These are phyloP conservation scores for Penicillium sclerotiorum DNA, from an alignment of 2,329 filamentous ascomycete genomes.

Conservation along the genomic window DNA sequence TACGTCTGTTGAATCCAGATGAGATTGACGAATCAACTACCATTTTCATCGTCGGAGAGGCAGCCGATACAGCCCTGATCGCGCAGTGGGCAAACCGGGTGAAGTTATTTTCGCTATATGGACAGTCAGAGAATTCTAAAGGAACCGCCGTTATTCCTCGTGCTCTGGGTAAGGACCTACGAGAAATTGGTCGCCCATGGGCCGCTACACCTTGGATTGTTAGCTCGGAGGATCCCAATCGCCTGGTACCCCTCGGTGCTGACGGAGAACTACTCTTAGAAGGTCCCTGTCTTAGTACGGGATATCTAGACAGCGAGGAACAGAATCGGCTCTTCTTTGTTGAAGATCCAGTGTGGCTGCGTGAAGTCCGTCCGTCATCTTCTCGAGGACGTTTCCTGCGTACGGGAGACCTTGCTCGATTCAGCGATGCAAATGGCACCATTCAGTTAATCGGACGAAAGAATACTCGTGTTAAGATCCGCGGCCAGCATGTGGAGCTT, in stretches of 20 bases:
- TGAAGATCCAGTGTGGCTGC: slow-evolving; percentile 11
- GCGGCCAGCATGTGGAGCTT: slow-evolving; percentile 63
- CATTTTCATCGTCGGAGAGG: no score
- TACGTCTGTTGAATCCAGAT: slow-evolving; percentile 7
- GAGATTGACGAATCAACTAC: slow-evolving; percentile 28
- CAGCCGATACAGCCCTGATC: no score
- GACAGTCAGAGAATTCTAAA: background rate
- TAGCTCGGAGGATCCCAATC: slow-evolving; percentile 29
- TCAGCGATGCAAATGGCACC: slow-evolving; percentile 32
- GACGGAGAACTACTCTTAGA: slow-evolving; percentile 35
- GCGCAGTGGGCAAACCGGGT: no score
- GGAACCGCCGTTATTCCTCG: background rate
- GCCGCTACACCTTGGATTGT: slow-evolving; percentile 16
- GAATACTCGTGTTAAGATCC: slow-evolving; percentile 38
- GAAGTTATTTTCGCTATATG: slow-evolving; percentile 16
- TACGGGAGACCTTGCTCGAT: slow-evolving; percentile 19
- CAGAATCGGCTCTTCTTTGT: slow-evolving; percentile 31
- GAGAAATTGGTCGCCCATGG: background rate
- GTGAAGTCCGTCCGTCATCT: slow-evolving; percentile 34
- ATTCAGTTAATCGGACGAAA: slow-evolving; percentile 52
- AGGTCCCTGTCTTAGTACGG: slow-evolving; percentile 23
- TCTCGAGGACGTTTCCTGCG: slow-evolving; percentile 37
- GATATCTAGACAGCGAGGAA: slow-evolving; percentile 36
- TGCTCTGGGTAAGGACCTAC: background rate
- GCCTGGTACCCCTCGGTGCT: slow-evolving; percentile 22